Conservation (phyloP, 805 yeast genomes). For the Candida sonorensis region DNA sequence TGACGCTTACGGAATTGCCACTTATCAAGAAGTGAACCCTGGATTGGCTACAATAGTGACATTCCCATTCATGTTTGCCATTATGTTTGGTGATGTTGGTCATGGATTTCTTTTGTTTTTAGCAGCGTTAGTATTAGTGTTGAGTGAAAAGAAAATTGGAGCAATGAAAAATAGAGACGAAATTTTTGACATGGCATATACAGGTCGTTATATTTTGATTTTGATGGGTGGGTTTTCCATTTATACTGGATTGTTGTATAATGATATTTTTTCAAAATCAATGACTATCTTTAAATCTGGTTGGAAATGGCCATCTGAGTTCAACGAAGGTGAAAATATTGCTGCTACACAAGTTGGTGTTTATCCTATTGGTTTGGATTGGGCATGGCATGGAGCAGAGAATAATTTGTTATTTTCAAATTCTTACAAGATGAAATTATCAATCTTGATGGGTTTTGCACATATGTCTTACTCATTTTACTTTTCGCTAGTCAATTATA, state of each 20-base stretch:
- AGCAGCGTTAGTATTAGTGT: conserved; percentile 64
- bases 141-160: conserved; percentile 66
- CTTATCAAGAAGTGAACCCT: conserved; percentile 69
- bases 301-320: conserved; percentile 86
- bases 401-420: conserved; percentile 85
- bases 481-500: conserved; percentile 78
- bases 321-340: conserved; percentile 62
- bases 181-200: conserved; percentile 92
- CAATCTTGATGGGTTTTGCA: conserved; percentile 86
- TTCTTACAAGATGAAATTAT: conserved; percentile 95
- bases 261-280: conserved; percentile 87
- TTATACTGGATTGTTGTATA: conserved; percentile 91
- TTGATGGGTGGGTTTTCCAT: conserved; percentile 94
- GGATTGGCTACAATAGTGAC: conserved; percentile 70
- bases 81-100: conserved; percentile 98
- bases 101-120: conserved; percentile 82
- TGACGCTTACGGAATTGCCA: conserved; percentile 75
- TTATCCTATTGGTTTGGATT: conserved; percentile 84
- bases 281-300: conserved; percentile 85
- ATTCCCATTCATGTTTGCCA: conserved; percentile 90
- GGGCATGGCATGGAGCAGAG: conserved; percentile 96
- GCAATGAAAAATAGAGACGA: conserved; percentile 71
- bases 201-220: conserved; percentile 85
- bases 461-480: conserved; percentile 90
- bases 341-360: conserved; percentile 61